A percentile compares a stretch with the other conserved stretches of the same genome.
Conservation (phyloP, 805 yeast species). For the Lachancea fermentati region DNA sequence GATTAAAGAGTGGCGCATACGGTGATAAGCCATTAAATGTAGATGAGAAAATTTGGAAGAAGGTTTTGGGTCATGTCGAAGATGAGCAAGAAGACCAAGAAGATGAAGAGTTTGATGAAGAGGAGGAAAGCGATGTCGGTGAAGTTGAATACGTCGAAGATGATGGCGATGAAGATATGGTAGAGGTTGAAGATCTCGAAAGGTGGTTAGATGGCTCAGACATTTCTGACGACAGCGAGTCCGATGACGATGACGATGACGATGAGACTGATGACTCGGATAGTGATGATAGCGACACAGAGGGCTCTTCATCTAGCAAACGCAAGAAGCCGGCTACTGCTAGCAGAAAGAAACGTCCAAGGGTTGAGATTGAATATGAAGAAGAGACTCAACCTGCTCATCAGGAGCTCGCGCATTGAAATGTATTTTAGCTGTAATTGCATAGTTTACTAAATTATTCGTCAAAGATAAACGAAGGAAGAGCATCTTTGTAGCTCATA, state of each 20-base stretch:
- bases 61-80: conserved; percentile 79
- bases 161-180: conserved; percentile 82
- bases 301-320: conserved; percentile 34
- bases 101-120: conserved; percentile 45
- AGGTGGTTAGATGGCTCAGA: conserved; percentile 70
- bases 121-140: conserved; percentile 54
- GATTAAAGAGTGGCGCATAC: conserved; percentile 95
- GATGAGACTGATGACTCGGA: conserved; percentile 16
- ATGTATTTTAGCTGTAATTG: not conserved
- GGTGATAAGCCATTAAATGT: conserved; percentile 97
- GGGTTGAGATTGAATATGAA: conserved; percentile 81
- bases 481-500: no score
- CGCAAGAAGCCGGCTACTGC: conserved; percentile 34
- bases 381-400: conserved; percentile 45
- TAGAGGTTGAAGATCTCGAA: conserved; percentile 89
- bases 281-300: conserved; percentile 8
- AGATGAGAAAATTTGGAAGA: conserved; percentile 93
- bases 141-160: conserved; percentile 87
- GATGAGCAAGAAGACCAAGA: conserved; percentile 52
- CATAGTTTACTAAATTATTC: not conserved
- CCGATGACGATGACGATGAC: conserved; percentile 26
- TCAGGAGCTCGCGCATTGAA: conserved; percentile 26
- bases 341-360: conserved; percentile 53
- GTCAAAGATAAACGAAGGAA: no score
- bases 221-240: conserved; percentile 34